Evolutionary conservation across 208 protist species (phyloP).

Genomic region (Trypanosoma vivax): DNA sequence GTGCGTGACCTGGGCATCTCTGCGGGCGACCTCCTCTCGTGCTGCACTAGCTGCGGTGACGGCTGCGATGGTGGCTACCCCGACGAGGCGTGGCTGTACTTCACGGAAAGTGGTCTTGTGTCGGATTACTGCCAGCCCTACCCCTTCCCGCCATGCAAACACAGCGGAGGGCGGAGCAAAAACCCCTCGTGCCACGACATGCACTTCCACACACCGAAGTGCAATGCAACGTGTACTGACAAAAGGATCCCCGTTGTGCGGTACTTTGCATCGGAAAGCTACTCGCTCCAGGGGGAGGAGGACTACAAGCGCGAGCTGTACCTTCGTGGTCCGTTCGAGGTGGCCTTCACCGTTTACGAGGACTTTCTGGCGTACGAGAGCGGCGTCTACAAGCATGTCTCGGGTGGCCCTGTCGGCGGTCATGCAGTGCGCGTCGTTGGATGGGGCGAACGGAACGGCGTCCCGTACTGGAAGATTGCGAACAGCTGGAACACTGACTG

Average conservation of each 20-base stretch:
- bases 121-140: constrained; percentile 81
- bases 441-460: constrained; percentile 70
- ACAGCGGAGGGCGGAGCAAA: constrained; percentile 49
- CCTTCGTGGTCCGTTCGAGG: constrained; percentile 82
- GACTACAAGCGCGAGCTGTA: constrained; percentile 80
- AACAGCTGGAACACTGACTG: constrained; percentile 89
- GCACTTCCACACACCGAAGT: constrained; percentile 70
- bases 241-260: constrained; percentile 19
- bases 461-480: constrained; percentile 85
- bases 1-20: constrained; percentile 49
- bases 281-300: constrained; percentile 44
- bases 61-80: constrained; percentile 84
- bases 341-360: constrained; percentile 83
- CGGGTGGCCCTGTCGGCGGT: constrained; percentile 54
- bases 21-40: constrained; percentile 69
- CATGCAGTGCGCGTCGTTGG: constrained; percentile 87
- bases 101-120: constrained; percentile 48
- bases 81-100: constrained; percentile 63
- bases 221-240: constrained; percentile 56
- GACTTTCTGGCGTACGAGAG: constrained; percentile 88
- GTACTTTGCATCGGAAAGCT: constrained; percentile 49
- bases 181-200: constrained; percentile 58
- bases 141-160: constrained; percentile 62
- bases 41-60: constrained; percentile 69
- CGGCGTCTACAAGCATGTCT: constrained; percentile 85